Evolutionary conservation across 768 basidiomycete species (phyloP), one percentile per base, ranked within the genome.

Genomic region (Tulasnella calospora): DNA sequence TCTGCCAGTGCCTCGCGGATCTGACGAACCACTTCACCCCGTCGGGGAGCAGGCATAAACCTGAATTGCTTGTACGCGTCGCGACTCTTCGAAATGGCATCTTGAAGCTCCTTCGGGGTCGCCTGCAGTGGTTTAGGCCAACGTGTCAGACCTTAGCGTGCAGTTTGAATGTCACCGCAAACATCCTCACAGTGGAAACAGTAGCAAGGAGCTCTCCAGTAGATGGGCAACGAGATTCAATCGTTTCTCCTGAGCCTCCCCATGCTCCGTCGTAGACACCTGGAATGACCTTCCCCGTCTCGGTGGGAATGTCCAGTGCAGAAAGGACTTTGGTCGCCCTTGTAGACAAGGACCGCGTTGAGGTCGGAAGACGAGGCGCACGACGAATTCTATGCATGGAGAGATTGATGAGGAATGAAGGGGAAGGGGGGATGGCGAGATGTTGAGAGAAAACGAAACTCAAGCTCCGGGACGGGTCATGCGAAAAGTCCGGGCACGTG

Each of bases 1-100:
- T 86, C 86, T 13, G 91, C 89, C 9, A 97, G 86, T 15, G 92
- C 94, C 83, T 93, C 91, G 78, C 96, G 87, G 79, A 98, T 92
- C 84, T 98, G 94, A 79, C 96, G 87, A 74, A 98, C 83, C 40
- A 98, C 88, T 81, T 98, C 95, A 21, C 96, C 96, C 78, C 96
- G 88, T 73, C 89, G 90, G 3, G 96, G 97, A 17, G 94, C 94
- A 71, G 96, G 95, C 44, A 96, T 86, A 79, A 86, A 88, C 84
- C 95, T 88, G 84, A 97, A 91, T 79, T 85, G 81, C 10, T 85
- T 84, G 82, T 91, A 92, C 7, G 96, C 96, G 73, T 93, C 92
- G 67, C 91, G 87, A 17, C 94, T 88, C 80, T 89, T 91, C 78
- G 87, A 87, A 79, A 99, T 83, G 3, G 92, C 89, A 23, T 86